Percentiles rank a stretch among this genome's conserved stretches.
Evolutionary conservation across 73 alveolate genomes (phyloP).

Genomic region (Symbiodinium pilosum): DNA sequence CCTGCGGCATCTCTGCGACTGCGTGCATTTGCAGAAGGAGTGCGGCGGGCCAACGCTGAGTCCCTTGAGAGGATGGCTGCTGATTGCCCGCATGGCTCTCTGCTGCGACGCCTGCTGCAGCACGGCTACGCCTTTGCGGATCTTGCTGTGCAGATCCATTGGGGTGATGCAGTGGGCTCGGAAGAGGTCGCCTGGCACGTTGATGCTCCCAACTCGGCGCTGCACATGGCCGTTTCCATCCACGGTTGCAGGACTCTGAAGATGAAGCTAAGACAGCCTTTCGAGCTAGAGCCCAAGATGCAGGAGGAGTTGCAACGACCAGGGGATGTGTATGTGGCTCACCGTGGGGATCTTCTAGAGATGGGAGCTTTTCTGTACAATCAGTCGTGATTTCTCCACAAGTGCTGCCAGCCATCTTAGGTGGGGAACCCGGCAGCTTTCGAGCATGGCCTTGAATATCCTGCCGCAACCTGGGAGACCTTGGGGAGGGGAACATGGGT

Average conservation of each 20-base stretch:
- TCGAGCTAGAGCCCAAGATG: constrained; percentile 27
- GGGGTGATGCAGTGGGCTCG: constrained; percentile 58
- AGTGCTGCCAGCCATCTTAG: not conserved
- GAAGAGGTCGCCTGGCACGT: constrained; percentile 53
- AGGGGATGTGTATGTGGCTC: constrained; percentile 55
- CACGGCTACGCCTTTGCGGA: constrained; percentile 33
- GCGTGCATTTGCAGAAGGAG: constrained; percentile 28
- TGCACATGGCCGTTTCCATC: constrained; percentile 78
- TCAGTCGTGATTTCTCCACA: too few species aligned
- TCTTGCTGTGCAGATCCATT: constrained; percentile 88
- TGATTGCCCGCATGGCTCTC: constrained; percentile 36
- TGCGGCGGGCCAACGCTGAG: constrained; percentile 12
- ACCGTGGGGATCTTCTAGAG: too few species aligned
- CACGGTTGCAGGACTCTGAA: constrained; percentile 41
- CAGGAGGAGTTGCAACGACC: constrained; percentile 19
- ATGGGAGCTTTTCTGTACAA: too few species aligned
- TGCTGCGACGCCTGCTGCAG: not conserved
- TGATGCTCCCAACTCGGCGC: constrained; percentile 82
- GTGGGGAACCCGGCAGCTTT: constrained; percentile 63
- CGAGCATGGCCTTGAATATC: constrained; percentile 60
- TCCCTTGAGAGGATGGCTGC: constrained; percentile 23
- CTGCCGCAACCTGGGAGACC: constrained; percentile 63
- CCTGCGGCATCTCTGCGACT: constrained; percentile 68
- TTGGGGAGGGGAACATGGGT: too few species aligned
- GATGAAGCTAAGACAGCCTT: constrained; percentile 58